Evolutionary conservation across 2,329 filamentous ascomycete genomes (phyloP).

Genomic region (Cytospora schulzeri): DNA sequence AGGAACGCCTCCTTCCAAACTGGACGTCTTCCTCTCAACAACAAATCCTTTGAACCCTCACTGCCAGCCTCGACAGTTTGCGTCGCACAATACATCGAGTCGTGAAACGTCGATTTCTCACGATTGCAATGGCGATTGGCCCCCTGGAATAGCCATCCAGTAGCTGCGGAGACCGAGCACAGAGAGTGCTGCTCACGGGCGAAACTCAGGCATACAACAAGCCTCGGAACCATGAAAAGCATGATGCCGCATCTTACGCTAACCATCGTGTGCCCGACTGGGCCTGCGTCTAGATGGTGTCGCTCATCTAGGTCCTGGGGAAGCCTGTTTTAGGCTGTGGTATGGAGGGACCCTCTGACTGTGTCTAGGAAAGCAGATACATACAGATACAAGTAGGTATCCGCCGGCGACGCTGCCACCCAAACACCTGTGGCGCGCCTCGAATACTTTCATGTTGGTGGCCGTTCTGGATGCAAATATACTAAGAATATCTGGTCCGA

Average conservation of each 20-base stretch:
- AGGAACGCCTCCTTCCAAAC: not conserved
- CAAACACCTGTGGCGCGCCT: slow-evolving; percentile 16
- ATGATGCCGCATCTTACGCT: slow-evolving; percentile 24
- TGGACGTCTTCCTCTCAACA: not conserved
- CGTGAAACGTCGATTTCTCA: slow-evolving; percentile 26
- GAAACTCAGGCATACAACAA: slow-evolving; percentile 15
- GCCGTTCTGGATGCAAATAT: slow-evolving; percentile 15
- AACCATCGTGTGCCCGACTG: slow-evolving; percentile 14
- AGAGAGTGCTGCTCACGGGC: not conserved
- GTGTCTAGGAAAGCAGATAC: not conserved
- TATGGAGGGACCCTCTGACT: slow-evolving; percentile 1
- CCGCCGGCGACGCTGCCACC: slow-evolving; percentile 11
- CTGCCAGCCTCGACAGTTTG: slow-evolving; percentile 25
- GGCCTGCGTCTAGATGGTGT: slow-evolving; percentile 17
- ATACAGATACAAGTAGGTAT: slow-evolving; percentile 14
- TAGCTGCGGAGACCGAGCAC: slow-evolving; percentile 5
- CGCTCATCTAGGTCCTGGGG: slow-evolving; percentile 6
- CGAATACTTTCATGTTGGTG: slow-evolving; percentile 21
- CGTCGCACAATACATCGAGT: slow-evolving; percentile 18
- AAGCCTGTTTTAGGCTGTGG: slow-evolving; percentile 10
- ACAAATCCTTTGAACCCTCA: slow-evolving; percentile 13
- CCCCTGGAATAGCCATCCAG: not conserved
- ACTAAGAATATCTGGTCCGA: slow-evolving; percentile 14
- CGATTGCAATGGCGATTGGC: slow-evolving; percentile 16
- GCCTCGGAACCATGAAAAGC: not conserved